These are phyloP conservation scores for Solanum megistacrolobum DNA, from an alignment of 257 asterid genomes.

Conservation along the genomic window DNA sequence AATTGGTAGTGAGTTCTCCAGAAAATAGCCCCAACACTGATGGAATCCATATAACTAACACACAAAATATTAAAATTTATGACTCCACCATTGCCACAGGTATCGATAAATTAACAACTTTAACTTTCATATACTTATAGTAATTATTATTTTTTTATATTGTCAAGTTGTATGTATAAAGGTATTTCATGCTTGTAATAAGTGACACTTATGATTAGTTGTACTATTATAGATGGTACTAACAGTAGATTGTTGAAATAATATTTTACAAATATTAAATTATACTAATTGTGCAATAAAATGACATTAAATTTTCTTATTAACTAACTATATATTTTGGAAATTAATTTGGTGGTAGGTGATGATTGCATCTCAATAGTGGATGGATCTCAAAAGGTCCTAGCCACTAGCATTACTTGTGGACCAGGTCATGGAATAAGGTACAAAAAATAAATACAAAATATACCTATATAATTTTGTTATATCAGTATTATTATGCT, in stretches of 20 bases:
- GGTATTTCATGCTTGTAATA: too few relatives aligned
- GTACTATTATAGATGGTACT: too few relatives aligned
- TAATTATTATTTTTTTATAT: too few relatives aligned
- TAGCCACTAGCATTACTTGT: constrained; percentile 40
- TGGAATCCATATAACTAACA: constrained; percentile 61
- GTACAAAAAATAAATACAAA: constrained; percentile 5
- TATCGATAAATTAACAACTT: background rate
- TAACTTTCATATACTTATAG: background rate
- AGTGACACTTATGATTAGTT: too few relatives aligned
- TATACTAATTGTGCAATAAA: background rate
- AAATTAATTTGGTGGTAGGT: constrained; percentile 17
- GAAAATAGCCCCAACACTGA: constrained; percentile 73
- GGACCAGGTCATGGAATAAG: constrained; percentile 99
- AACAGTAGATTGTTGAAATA: too few relatives aligned
- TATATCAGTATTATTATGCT: too few relatives aligned
- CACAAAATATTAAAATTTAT: constrained; percentile 43
- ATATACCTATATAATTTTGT: too few relatives aligned
- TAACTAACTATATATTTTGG: background rate
- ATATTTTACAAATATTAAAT: background rate
- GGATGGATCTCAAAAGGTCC: constrained; percentile 43
- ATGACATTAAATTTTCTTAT: background rate
- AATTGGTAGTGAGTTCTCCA: constrained; percentile 43
- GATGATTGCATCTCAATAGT: constrained; percentile 86
- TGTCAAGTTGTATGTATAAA: too few relatives aligned
- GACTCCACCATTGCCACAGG: constrained; percentile 52